Evolutionary conservation across 2,329 filamentous ascomycete species (phyloP).

Genomic region (Rutstroemia sydowiana): DNA sequence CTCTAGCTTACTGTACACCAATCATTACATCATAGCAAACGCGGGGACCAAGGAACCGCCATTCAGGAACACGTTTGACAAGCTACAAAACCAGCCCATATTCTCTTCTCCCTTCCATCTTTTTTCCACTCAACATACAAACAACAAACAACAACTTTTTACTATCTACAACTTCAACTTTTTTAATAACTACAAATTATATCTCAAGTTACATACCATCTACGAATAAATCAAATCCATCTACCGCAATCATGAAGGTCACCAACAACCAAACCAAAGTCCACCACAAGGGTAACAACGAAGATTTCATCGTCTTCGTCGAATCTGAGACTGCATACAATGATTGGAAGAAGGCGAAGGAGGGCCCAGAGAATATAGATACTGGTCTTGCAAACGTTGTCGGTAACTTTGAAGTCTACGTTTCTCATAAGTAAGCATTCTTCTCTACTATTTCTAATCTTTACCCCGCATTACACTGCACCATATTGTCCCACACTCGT

Average conservation of each 20-base stretch:
- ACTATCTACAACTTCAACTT: slow-evolving; percentile 2
- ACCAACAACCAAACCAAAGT: slow-evolving; percentile 53
- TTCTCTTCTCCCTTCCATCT: slow-evolving; percentile 9
- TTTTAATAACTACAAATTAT: too few species aligned
- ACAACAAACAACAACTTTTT: slow-evolving; percentile 2
- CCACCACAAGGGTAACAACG: slow-evolving; percentile 60
- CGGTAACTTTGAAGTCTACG: slow-evolving; percentile 80
- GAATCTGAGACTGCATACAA: slow-evolving; percentile 56
- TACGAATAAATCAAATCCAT: too few species aligned
- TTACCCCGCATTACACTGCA: neutral
- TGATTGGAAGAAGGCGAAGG: slow-evolving; percentile 78
- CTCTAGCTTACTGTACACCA: too few species aligned
- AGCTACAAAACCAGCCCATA: slow-evolving; percentile 28
- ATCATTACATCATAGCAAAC: slow-evolving; percentile 6
- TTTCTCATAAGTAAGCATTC: slow-evolving; percentile 73
- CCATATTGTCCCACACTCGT: too few species aligned
- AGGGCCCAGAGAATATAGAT: too few species aligned
- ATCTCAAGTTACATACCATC: too few species aligned
- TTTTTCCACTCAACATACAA: slow-evolving; percentile 8
- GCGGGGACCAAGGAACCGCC: too few species aligned
- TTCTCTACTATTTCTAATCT: neutral
- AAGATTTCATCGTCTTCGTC: slow-evolving; percentile 63
- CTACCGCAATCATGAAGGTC: slow-evolving; percentile 40
- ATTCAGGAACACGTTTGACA: slow-evolving; percentile 18
- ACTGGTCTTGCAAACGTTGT: slow-evolving; percentile 80